Evolutionary conservation across 129 eudicot species (phyloP).

Genomic region (Flaveria bidentis): DNA sequence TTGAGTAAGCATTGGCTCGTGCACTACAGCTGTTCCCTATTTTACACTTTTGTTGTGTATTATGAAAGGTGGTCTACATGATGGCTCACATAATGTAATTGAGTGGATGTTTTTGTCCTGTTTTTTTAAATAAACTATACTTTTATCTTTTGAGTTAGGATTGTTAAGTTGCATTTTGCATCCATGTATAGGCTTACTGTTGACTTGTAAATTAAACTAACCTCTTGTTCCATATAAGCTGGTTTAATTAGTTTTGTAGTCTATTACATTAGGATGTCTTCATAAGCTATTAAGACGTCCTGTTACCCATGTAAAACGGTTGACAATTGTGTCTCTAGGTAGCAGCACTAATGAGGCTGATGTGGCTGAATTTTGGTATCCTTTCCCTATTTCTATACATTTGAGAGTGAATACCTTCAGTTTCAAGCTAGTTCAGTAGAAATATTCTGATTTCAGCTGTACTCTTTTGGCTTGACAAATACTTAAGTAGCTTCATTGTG

Average conservation of each 20-base stretch:
- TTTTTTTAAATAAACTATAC: not conserved
- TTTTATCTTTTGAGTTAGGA: not conserved
- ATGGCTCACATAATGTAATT: slow-evolving; percentile 11
- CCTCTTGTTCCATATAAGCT: slow-evolving; percentile 16
- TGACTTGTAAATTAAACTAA: not conserved
- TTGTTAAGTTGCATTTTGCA: not conserved
- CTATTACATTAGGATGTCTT: not conserved
- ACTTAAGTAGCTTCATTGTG: not conserved
- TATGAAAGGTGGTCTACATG: not conserved
- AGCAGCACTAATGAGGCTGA: not conserved
- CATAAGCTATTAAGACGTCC: not conserved
- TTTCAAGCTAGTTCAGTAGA: slow-evolving; percentile 11
- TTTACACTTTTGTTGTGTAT: slow-evolving; percentile 5
- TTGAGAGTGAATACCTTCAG: not conserved
- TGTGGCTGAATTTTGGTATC: not conserved
- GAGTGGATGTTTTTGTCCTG: slow-evolving; percentile 1
- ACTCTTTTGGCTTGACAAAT: no score
- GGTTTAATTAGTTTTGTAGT: not conserved
- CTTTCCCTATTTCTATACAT: no score
- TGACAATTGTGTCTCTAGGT: slow-evolving; percentile 1
- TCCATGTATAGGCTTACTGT: not conserved
- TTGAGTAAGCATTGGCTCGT: not conserved
- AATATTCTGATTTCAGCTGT: slow-evolving; percentile 16
- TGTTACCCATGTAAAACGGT: slow-evolving; percentile 1
- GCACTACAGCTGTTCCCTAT: not conserved